These are phyloP conservation scores for Alopecurus myosuroides DNA, from an alignment of 176 grass and related monocot genomes.

Conservation along the genomic window DNA sequence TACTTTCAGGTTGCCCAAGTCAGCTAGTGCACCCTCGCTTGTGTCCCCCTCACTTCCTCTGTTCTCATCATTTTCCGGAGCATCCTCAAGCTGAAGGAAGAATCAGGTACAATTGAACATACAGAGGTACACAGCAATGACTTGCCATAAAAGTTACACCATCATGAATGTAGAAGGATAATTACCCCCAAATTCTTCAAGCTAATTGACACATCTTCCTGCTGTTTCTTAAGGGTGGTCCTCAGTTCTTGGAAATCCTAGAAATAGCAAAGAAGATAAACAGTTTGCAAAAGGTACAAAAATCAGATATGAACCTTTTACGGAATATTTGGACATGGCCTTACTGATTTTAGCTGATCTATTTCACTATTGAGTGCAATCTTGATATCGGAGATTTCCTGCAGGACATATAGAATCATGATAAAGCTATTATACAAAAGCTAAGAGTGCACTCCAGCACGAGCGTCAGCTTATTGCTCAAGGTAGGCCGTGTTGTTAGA, in stretches of 20 bases:
- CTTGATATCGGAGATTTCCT: conserved; percentile 94
- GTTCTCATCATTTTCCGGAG: conserved; percentile 25
- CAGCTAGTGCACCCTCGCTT: conserved; percentile 25
- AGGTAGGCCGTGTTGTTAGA: background rate
- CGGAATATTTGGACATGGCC: conserved; percentile 2
- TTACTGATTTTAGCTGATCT: conserved; percentile 79
- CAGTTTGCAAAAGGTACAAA: conserved; percentile 5
- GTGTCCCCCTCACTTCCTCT: conserved; percentile 16
- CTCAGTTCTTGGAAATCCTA: conserved; percentile 94
- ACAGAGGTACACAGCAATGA: background rate
- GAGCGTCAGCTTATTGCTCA: background rate
- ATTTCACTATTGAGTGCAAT: conserved; percentile 66
- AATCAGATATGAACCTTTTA: background rate
- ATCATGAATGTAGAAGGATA: background rate
- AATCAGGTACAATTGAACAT: background rate
- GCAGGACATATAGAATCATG: conserved; percentile 27
- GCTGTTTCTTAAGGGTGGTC: conserved; percentile 90
- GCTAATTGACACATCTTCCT: conserved; percentile 87
- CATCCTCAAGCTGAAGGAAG: conserved; percentile 42
- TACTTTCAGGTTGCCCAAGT: conserved; percentile 41
- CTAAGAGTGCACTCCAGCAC: background rate
- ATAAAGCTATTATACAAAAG: conserved; percentile 6
- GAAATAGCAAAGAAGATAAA: conserved; percentile 12
- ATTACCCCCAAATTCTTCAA: conserved; percentile 80
- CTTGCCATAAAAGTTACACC: background rate